phyloP scores from a whole-genome alignment of 2,329 filamentous ascomycete genomes.

The Calonectria pseudoreteaudii region DNA sequence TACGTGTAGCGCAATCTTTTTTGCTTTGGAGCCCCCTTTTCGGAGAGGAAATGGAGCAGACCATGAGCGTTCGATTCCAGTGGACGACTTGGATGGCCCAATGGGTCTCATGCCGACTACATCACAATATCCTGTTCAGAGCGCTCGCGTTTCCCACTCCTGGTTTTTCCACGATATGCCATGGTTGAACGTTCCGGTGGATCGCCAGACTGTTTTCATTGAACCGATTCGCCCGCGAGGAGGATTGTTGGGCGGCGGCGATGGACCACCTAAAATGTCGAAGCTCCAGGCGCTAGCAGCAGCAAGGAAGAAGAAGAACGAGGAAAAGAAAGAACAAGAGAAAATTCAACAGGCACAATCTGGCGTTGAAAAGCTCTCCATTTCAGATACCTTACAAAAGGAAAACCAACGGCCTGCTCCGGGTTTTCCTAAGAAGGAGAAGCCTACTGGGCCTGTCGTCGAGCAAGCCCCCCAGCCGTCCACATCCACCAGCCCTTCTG shows the following conservation, averaged over 20 bases:
- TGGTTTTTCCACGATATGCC: constrained; percentile 86
- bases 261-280: constrained; percentile 77
- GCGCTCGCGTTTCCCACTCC: constrained; percentile 47
- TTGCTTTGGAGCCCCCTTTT: constrained; percentile 42
- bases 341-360: constrained; percentile 41
- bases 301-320: constrained; percentile 84
- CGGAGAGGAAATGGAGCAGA: constrained; percentile 49
- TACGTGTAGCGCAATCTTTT: constrained; percentile 52
- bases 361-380: constrained; percentile 47
- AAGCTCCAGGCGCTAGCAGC: constrained; percentile 93
- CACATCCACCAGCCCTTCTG: neutral
- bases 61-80: constrained; percentile 35
- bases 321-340: constrained; percentile 63
- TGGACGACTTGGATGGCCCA: constrained; percentile 14
- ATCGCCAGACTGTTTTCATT: constrained; percentile 75
- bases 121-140: constrained; percentile 32
- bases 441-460: constrained; percentile 13
- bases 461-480: constrained; percentile 10
- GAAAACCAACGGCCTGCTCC: constrained; percentile 40
- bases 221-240: constrained; percentile 66
- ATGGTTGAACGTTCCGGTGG: constrained; percentile 80
- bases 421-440: constrained; percentile 41
- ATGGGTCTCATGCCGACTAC: constrained; percentile 10
- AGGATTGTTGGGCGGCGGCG: constrained; percentile 83
- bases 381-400: constrained; percentile 44